A percentile compares a stretch with the other conserved stretches of the same genome.
Conservation (phyloP, 2,329 filamentous ascomycete genomes). For the Knufia fluminis region DNA sequence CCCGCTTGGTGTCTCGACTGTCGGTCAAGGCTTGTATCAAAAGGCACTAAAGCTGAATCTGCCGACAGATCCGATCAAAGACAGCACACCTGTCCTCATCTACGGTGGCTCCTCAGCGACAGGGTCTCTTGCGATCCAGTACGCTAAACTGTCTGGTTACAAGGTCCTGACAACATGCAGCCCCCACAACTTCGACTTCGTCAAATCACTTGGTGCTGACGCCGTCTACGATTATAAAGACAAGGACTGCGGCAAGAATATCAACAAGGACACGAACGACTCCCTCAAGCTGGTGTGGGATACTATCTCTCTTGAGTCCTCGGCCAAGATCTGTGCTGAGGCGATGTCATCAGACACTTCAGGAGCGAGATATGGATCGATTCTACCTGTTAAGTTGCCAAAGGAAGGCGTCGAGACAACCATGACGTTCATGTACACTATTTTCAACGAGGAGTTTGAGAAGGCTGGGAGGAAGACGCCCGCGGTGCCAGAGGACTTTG, state of each 20-base stretch:
- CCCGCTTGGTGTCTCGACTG: conserved; percentile 28
- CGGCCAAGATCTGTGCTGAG: conserved; percentile 27
- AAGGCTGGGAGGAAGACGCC: conserved; percentile 11
- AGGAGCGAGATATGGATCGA: conserved; percentile 26
- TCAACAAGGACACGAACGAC: conserved; percentile 30
- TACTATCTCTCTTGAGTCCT: conserved; percentile 26
- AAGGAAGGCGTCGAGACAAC: conserved; percentile 29
- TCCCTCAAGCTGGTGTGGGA: conserved; percentile 31
- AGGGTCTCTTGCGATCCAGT: conserved; percentile 36
- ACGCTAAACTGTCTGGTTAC: conserved; percentile 33
- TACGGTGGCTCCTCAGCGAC: conserved; percentile 35
- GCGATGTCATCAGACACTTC: conserved; percentile 27
- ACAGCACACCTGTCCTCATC: conserved; percentile 14
- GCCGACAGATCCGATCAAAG: conserved; percentile 16
- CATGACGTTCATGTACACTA: conserved; percentile 28
- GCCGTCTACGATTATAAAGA: conserved; percentile 40
- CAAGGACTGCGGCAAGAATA: conserved; percentile 24
- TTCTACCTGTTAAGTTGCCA: conserved; percentile 23
- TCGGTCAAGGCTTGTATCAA: conserved; percentile 27
- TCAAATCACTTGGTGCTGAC: conserved; percentile 38
- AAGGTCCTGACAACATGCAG: conserved; percentile 34
- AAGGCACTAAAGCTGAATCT: conserved; percentile 21
- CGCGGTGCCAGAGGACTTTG: conserved; percentile 30
- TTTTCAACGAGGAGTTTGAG: conserved; percentile 27
- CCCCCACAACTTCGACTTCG: conserved; percentile 36